Evolutionary conservation across 2,329 filamentous ascomycete genomes (phyloP).

Genomic region (Pestalotiopsis sp.): DNA sequence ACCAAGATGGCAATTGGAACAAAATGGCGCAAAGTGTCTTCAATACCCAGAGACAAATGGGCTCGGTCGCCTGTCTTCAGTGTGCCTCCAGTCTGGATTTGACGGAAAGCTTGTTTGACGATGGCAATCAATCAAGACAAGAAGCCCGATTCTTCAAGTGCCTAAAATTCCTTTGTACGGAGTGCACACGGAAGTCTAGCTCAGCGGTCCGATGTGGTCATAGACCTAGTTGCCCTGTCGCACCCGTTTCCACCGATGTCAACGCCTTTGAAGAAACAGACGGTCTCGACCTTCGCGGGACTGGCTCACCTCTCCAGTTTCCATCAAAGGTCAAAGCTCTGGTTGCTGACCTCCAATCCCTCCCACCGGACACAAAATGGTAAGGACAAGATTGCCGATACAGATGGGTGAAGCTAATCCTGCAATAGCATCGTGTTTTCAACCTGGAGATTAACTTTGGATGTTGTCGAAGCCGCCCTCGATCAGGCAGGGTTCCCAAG

Average conservation of each 20-base stretch:
- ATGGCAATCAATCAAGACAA: not conserved
- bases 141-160: not conserved
- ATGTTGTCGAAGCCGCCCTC: not conserved
- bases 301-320: not conserved
- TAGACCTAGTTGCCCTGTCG: not conserved
- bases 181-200: conserved; percentile 18
- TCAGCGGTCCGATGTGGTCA: not conserved
- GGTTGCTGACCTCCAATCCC: not conserved
- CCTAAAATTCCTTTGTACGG: not conserved
- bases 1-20: not conserved
- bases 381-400: too few relatives aligned
- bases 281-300: not conserved
- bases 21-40: not conserved
- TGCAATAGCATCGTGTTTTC: not conserved
- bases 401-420: too few relatives aligned
- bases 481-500: conserved; percentile 28
- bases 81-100: not conserved
- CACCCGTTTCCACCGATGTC: not conserved
- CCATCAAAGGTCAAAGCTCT: conserved; percentile 8
- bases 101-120: not conserved
- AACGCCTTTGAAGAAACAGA: conserved; percentile 1
- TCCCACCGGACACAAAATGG: not conserved
- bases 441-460: not conserved
- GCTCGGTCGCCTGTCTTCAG: not conserved
- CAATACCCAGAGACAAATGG: not conserved